phyloP scores from a whole-genome alignment of 352 stramenopile species.

The Globisporangium orthogonon region DNA sequence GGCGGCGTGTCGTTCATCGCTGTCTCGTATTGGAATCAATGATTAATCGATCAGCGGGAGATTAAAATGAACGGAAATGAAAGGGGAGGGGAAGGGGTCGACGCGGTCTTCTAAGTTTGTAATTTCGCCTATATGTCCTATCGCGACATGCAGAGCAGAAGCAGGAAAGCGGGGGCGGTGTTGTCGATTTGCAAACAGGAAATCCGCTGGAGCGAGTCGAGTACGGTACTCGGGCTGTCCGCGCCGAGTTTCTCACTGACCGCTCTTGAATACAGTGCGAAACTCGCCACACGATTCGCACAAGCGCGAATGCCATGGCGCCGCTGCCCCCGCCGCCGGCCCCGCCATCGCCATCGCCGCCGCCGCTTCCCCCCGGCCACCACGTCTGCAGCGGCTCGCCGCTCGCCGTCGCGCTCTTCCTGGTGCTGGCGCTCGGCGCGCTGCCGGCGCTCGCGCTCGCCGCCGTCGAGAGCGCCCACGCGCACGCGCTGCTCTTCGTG shows the following conservation, averaged over 20 bases:
- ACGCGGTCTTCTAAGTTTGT: too few species aligned
- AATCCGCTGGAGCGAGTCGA: too few species aligned
- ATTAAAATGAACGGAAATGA: neutral
- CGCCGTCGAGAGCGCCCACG: slow-evolving; percentile 28
- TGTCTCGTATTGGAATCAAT: neutral
- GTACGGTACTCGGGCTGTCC: too few species aligned
- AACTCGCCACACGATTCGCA: neutral
- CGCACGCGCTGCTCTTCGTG: slow-evolving; percentile 36
- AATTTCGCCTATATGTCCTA: too few species aligned
- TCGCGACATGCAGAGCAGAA: too few species aligned
- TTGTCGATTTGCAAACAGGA: too few species aligned
- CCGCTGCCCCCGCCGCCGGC: neutral
- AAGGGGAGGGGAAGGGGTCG: too few species aligned
- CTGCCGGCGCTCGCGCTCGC: slow-evolving; percentile 24
- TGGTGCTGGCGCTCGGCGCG: slow-evolving; percentile 21
- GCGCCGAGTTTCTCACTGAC: neutral
- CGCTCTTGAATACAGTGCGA: neutral
- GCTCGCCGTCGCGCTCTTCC: slow-evolving; percentile 19
- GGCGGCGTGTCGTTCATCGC: neutral
- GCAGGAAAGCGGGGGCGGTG: too few species aligned
- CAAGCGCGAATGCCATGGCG: neutral
- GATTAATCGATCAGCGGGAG: neutral
- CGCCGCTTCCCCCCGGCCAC: slow-evolving; percentile 24
- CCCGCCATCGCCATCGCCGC: neutral
- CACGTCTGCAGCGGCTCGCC: slow-evolving; percentile 8